phyloP scores from a whole-genome alignment of 805 yeast species.

The Jamesozyma spencerorum region DNA sequence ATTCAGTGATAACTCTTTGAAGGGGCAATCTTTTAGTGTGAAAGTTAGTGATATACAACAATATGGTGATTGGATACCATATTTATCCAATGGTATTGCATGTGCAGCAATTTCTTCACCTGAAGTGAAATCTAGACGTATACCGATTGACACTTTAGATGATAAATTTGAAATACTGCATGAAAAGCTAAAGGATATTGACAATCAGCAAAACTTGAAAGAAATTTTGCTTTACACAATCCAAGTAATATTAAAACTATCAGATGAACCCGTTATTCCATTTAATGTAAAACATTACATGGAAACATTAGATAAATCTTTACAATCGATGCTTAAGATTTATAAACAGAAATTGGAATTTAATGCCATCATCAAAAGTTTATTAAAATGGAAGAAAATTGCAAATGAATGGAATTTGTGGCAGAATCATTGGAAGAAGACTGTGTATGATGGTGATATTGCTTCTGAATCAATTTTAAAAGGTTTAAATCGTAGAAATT shows the following conservation, averaged over 20 bases:
- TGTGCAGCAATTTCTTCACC: conserved; percentile 15
- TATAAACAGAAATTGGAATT: conserved; percentile 22
- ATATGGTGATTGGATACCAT: conserved; percentile 58
- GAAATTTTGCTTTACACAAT: conserved; percentile 49
- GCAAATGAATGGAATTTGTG: conserved; percentile 44
- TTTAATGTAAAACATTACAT: conserved; percentile 44
- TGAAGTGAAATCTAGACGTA: conserved; percentile 21
- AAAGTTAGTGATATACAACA: conserved; percentile 24
- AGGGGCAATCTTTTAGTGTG: conserved; percentile 9
- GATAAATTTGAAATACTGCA: conserved; percentile 54
- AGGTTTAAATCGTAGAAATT: conserved; percentile 59
- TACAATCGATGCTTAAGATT: conserved; percentile 34
- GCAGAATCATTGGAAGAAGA: conserved; percentile 53
- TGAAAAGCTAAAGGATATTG: conserved; percentile 38
- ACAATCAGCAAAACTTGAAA: conserved; percentile 37
- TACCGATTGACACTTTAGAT: conserved; percentile 54
- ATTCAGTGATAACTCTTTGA: neutral
- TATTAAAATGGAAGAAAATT: conserved; percentile 34
- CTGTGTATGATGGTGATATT: conserved; percentile 32
- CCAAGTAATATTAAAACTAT: conserved; percentile 42
- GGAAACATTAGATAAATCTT: conserved; percentile 34
- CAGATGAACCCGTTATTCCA: conserved; percentile 70
- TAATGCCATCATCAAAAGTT: conserved; percentile 24
- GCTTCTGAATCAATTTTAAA: conserved; percentile 62
- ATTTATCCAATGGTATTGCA: conserved; percentile 45